Evolutionary conservation across 495 filamentous ascomycete species (phyloP).

Genomic region (Talaromyces liani): DNA sequence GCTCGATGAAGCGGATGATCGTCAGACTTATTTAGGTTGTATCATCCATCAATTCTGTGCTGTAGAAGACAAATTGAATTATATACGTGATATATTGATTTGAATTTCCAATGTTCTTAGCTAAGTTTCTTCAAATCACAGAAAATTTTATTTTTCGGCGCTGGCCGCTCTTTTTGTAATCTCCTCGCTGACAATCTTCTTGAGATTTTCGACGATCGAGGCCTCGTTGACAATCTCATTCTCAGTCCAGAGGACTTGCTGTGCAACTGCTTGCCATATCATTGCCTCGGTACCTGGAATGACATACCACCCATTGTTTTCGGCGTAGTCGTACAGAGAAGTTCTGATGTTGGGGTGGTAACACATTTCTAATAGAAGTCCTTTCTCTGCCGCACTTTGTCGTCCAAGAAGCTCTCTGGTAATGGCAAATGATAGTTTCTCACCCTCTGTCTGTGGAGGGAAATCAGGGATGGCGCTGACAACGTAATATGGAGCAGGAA

Average conservation of each 20-base stretch:
- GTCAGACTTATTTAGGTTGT: not conserved
- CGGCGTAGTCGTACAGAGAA: not conserved
- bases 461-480: slow-evolving; percentile 4
- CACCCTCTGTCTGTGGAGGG: not conserved
- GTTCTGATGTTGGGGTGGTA: slow-evolving; percentile 1
- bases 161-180: not conserved
- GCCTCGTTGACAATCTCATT: not conserved
- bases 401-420: slow-evolving; percentile 1
- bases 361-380: slow-evolving; percentile 4
- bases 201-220: not conserved
- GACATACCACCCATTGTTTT: not conserved
- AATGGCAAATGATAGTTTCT: not conserved
- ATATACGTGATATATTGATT: not conserved
- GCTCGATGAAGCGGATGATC: not conserved
- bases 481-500: slow-evolving; percentile 1
- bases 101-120: not conserved
- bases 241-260: slow-evolving; percentile 3
- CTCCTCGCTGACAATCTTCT: not conserved
- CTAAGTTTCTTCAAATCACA: not conserved
- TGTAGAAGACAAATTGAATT: not conserved
- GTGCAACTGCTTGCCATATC: slow-evolving; percentile 3
- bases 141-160: not conserved
- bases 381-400: not conserved
- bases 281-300: slow-evolving; percentile 1
- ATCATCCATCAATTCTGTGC: not conserved